These are phyloP conservation scores for Zanthoxylum bungeanum DNA, from an alignment of 345 rosid genomes.

Conservation along the genomic window DNA sequence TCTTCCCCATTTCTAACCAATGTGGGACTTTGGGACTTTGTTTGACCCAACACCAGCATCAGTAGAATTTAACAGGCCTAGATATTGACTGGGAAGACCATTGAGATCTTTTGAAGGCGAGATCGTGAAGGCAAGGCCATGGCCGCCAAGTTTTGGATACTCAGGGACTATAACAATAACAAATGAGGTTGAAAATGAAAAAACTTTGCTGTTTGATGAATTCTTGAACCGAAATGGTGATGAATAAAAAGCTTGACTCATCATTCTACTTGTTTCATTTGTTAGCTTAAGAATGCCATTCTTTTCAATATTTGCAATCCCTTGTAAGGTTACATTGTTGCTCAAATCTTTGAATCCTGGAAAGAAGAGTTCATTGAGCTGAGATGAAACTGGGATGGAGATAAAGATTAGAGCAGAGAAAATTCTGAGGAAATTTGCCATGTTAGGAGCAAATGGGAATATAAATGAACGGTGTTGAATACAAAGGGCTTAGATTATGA, in stretches of 20 bases:
- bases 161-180: conserved; percentile 67
- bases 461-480: background rate
- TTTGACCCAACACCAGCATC: too few relatives aligned
- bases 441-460: background rate
- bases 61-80: conserved; percentile 59
- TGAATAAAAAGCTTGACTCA: conserved; percentile 74
- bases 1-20: too few relatives aligned
- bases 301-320: conserved; percentile 45
- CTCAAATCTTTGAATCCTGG: conserved; percentile 40
- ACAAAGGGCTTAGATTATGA: background rate
- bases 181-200: conserved; percentile 77
- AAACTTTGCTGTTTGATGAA: conserved; percentile 36
- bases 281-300: conserved; percentile 66
- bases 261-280: conserved; percentile 40
- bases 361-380: conserved; percentile 35
- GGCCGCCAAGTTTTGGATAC: conserved; percentile 71
- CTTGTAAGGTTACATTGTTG: conserved; percentile 46
- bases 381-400: conserved; percentile 29
- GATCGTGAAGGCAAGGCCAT: conserved; percentile 81
- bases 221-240: conserved; percentile 59
- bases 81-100: conserved; percentile 66
- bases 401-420: conserved; percentile 19
- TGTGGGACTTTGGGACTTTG: too few relatives aligned
- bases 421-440: conserved; percentile 18
- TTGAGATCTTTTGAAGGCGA: conserved; percentile 39